Percentiles rank a stretch among this genome's conserved stretches.
phyloP scores from a whole-genome alignment of 2,329 filamentous ascomycete genomes.

The Colletotrichum sublineola region DNA sequence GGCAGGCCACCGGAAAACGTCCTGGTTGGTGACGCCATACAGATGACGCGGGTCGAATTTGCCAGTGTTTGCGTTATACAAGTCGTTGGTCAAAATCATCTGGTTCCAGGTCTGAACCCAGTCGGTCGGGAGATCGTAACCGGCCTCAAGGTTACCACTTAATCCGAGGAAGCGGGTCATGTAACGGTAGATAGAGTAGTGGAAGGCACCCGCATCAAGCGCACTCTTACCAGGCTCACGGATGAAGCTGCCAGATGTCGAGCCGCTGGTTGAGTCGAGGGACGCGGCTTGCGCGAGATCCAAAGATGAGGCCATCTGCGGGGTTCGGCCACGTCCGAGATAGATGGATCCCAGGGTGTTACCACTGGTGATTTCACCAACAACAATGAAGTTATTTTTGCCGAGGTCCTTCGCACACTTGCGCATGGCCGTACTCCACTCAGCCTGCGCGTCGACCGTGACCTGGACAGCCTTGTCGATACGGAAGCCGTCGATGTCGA shows the following conservation, averaged over 20 bases:
- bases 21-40: slow-evolving; percentile 75
- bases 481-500: slow-evolving; percentile 77
- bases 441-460: slow-evolving; percentile 71
- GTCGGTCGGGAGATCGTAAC: slow-evolving; percentile 49
- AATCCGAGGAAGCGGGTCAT: slow-evolving; percentile 50
- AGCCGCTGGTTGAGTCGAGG: slow-evolving; percentile 36
- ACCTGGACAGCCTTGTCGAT: slow-evolving; percentile 77
- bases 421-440: slow-evolving; percentile 69
- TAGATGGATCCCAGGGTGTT: slow-evolving; percentile 72
- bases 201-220: slow-evolving; percentile 60
- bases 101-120: slow-evolving; percentile 67
- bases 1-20: slow-evolving; percentile 75
- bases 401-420: slow-evolving; percentile 68
- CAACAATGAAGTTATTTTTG: slow-evolving; percentile 74
- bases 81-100: slow-evolving; percentile 70
- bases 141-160: slow-evolving; percentile 50
- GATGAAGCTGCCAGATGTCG: slow-evolving; percentile 56
- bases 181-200: slow-evolving; percentile 51
- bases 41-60: slow-evolving; percentile 74
- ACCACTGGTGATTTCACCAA: slow-evolving; percentile 74
- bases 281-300: slow-evolving; percentile 41
- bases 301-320: slow-evolving; percentile 42
- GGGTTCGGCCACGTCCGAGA: slow-evolving; percentile 71
- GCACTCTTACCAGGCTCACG: slow-evolving; percentile 68
- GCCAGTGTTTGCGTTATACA: slow-evolving; percentile 71